Conservation (phyloP, 225 moss, liverwort and hornwort genomes). For the Ulota crispa region DNA sequence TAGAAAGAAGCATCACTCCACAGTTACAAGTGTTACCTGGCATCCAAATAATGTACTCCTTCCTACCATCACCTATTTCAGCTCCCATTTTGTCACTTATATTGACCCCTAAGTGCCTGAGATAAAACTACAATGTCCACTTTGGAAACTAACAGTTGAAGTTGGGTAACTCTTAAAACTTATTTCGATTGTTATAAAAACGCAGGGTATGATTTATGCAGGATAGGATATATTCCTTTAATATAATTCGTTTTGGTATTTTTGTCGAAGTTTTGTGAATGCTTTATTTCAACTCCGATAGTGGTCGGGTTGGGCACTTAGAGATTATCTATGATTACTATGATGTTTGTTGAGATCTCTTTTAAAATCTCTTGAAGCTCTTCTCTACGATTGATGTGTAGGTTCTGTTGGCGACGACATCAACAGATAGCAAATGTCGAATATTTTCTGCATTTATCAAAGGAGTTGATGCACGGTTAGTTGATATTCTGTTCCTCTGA, state of each 20-base stretch:
- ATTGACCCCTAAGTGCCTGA: background rate
- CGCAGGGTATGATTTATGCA: background rate
- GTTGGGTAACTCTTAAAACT: no score
- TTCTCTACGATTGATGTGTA: slow-evolving; percentile 35
- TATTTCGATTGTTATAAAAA: background rate
- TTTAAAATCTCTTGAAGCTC: slow-evolving; percentile 13
- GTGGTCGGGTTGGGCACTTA: background rate
- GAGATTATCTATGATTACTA: background rate
- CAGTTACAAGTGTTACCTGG: slow-evolving; percentile 92
- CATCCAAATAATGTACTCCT: slow-evolving; percentile 92
- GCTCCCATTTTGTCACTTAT: slow-evolving; percentile 11
- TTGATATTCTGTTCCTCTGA: slow-evolving; percentile 18
- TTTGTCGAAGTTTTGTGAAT: background rate
- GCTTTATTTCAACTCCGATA: background rate
- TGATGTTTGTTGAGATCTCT: no score
- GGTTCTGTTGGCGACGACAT: slow-evolving; percentile 95
- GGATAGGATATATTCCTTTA: background rate
- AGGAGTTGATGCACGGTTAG: slow-evolving; percentile 96
- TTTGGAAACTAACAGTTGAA: background rate
- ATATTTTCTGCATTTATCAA: slow-evolving; percentile 95
- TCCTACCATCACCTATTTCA: slow-evolving; percentile 11
- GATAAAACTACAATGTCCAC: background rate
- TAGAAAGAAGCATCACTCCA: slow-evolving; percentile 91
- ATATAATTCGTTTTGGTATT: background rate
- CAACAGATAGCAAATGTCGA: slow-evolving; percentile 96